Base-by-base conservation (phyloP, 495 filamentous ascomycete genomes). In the Annulohypoxylon moriforme region DNA sequence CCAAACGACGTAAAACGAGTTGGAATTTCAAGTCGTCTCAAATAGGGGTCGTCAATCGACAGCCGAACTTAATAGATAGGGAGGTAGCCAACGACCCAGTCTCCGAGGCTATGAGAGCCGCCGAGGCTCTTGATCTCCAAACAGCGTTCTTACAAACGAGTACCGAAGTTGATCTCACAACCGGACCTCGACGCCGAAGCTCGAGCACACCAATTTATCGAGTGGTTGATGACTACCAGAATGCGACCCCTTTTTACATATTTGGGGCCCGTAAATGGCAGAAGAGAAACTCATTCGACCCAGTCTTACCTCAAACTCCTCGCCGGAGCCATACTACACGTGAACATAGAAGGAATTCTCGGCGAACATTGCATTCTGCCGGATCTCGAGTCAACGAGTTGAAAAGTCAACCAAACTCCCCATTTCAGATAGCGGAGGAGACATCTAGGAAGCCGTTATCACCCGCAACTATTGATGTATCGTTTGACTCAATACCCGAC, bases 41-140 rank as follows among this genome's bases (percentile, higher is more conserved):
- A 38, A 38, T 24, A 42, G 27, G 49, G 9, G 33, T 50, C n/a
- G 47, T 29, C 22, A 44, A n/a, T n/a, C 20, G 14, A 16, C 66
- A 60, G 27, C 24, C n/a, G 11, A 53, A 36, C 9, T 49, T 47
- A 18, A 52, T 65, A 47, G 49, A 68, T 49, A 40, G 62, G 33
- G 55, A 64, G 25, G 18, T 61, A 33, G 40, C 53, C 18, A 76
- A 78, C 11, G 81, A 85, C 57, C 84, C 81, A 18, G 78, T 79
- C 25, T 75, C 76, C 1, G 73, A 73, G 34, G 83, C 84, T 31
- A 86, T 86, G 84, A 80, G 81, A 65, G 83, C 81, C 7, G 84
- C 85, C 3, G 84, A 86, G 38, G 80, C 77, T n/a, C 80, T 86
- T 7, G 82, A 86, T 71, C 75, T 72, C 34, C 75, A 83, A 56